phyloP scores from a whole-genome alignment of 2,329 filamentous ascomycete genomes.

The Trichoderma sp. region DNA sequence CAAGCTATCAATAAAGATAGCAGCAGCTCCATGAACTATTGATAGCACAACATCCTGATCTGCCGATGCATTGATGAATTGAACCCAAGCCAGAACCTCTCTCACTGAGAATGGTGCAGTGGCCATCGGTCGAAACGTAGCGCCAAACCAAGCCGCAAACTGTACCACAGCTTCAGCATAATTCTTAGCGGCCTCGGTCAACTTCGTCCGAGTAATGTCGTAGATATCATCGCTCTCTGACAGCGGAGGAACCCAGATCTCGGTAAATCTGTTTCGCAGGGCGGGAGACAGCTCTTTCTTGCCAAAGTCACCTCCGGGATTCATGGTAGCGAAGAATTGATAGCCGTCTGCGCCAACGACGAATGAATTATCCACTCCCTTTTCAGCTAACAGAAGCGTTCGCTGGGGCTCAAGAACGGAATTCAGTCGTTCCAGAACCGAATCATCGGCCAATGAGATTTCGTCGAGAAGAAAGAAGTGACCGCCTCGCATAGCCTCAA shows the following conservation, averaged over 20 bases:
- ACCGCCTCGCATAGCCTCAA: conserved; percentile 88
- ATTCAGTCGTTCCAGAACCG: conserved; percentile 92
- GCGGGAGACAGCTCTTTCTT: conserved; percentile 97
- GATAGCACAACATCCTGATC: conserved; percentile 47
- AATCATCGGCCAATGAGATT: conserved; percentile 96
- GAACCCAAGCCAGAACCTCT: conserved; percentile 90
- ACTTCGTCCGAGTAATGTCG: conserved; percentile 80
- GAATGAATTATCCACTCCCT: conserved; percentile 81
- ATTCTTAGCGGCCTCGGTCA: conserved; percentile 55
- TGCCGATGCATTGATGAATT: conserved; percentile 74
- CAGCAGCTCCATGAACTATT: conserved; percentile 81
- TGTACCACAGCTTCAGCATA: conserved; percentile 72
- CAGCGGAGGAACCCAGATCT: conserved; percentile 95
- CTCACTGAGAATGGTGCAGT: conserved; percentile 83
- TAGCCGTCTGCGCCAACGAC: conserved; percentile 77
- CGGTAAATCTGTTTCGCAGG: conserved; percentile 92
- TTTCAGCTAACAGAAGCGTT: conserved; percentile 87
- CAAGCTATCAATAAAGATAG: conserved; percentile 94
- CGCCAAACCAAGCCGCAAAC: conserved; percentile 93
- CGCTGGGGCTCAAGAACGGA: conserved; percentile 90
- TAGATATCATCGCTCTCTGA: conserved; percentile 83
- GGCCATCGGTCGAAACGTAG: conserved; percentile 73
- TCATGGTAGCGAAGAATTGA: conserved; percentile 98
- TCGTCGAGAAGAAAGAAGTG: conserved; percentile 94
- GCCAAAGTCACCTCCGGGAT: conserved; percentile 96